Base-by-base conservation (phyloP, 1,139 yeast genomes). In the Taphrina sp. region DNA sequence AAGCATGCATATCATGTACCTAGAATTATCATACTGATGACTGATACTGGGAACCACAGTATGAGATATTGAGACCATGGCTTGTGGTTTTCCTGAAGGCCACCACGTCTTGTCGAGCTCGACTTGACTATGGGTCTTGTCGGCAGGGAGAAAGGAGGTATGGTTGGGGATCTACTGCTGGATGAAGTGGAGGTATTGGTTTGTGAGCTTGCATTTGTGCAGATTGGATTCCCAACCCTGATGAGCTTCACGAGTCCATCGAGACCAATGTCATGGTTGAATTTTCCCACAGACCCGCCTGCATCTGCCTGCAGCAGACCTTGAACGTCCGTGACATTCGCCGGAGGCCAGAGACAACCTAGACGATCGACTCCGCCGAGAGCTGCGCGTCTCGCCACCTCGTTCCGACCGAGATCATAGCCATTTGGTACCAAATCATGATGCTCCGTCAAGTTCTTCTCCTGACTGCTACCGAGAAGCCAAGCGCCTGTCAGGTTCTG, bases 401-500 rank as follows among this genome's bases (percentile, higher is more conserved):
- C 54, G 24, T 49, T 26, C 31, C 43, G 39, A 28, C 46, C 54
- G 7, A 4, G 29, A 34, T 49, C 26, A 24, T 49, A 49, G 29
- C 54, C 54, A 33, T 49, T 24, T 2, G 23, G 31, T 24, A 35
- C 35, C 7, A 49, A 16, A 12, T 23, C 37, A 16, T 49, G 54
- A 16, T 49, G 16, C 8, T 29, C 22, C 41, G 35, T 26, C 20
- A 49, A 41, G 17, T 29, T 20, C 34, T 31, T 23, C 24, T 49
- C 54, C 29, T 20, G 28, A 31, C 54, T 49, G 31, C 34, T 46
- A 17, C 44, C 54, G 23, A 49, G 29, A 33, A 49, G 39, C 38
- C 35, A 49, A 10, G 44, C 46, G 3, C 5, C 20, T 2, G 29
- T 24, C 12, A 8, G 24, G 10, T 31, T 12, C 19, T 49, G 54